A percentile compares a stretch with the other conserved stretches of the same genome.
phyloP scores from a whole-genome alignment of 176 grass and related monocot genomes.

The Carex littledalei region DNA sequence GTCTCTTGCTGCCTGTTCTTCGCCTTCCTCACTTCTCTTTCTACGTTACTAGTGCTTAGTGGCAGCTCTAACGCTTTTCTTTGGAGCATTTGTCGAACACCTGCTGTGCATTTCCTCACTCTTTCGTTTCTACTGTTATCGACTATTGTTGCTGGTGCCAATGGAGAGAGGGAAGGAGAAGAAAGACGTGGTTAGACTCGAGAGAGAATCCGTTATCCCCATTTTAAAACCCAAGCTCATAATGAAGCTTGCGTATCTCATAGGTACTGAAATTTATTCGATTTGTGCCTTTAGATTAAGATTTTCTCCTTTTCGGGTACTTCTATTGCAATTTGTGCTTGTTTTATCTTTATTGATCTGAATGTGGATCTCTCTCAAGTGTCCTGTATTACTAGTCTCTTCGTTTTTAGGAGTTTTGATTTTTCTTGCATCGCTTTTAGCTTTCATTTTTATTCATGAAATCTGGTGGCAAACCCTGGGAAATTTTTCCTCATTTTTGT shows the following conservation, averaged over 20 bases:
- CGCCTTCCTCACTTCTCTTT: background rate
- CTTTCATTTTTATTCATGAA: background rate
- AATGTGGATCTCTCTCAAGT: background rate
- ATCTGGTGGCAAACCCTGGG: background rate
- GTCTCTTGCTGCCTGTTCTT: background rate
- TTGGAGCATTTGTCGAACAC: slow-evolving; percentile 8
- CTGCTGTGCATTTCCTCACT: background rate
- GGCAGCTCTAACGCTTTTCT: background rate
- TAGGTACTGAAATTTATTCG: slow-evolving; percentile 34
- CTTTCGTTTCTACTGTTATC: background rate
- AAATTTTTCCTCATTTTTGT: background rate
- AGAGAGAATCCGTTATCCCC: slow-evolving; percentile 85
- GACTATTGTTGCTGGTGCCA: slow-evolving; percentile 15
- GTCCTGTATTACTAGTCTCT: background rate
- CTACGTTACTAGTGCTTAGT: background rate
- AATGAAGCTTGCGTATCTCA: slow-evolving; percentile 97
- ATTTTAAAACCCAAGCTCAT: slow-evolving; percentile 85
- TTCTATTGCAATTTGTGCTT: background rate
- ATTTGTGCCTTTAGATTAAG: background rate
- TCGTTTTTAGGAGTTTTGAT: background rate
- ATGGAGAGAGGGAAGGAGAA: slow-evolving; percentile 22
- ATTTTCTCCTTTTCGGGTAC: background rate
- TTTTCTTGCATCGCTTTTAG: background rate
- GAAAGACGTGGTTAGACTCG: slow-evolving; percentile 68
- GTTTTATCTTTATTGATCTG: slow-evolving; percentile 7